Evolutionary conservation across 2,329 filamentous ascomycete species (phyloP), one percentile per base, ranked within the genome.

Genomic region (Diaporthe destruens): DNA sequence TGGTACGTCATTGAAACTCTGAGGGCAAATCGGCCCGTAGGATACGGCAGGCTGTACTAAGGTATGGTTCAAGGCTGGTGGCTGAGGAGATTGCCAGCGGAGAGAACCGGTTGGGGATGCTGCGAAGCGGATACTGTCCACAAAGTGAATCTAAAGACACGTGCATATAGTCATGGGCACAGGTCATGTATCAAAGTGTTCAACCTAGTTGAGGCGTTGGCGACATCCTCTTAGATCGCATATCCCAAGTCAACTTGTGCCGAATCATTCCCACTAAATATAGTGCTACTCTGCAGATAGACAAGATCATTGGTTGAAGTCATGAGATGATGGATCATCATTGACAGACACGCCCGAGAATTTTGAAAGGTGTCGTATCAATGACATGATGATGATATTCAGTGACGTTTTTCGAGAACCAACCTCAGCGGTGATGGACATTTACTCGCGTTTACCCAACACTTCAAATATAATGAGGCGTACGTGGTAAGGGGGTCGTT

Each of bases 1-100:
- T 44, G 61, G n/a, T 59, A 68, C 70, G 39, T 12, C 9, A 54
- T 63, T 23, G 59, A 67, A n/a, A n/a, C 53, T 42, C 32, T 72
- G 70, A 11, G 70, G 70, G 29, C 70, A 72, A 20, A 54, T 54
- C 3, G 70, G 47, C n/a, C 53, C 53, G 23, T 72, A 68, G 8
- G 39, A 23, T 8, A 65, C 57, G 7, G 70, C 70, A 18, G 32
- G n/a, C 25, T 53, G 53, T 16, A 39, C 57, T 9, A 16, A 44
- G 16, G 51, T 68, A 25, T 61, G 39, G 23, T 68, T 68, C 39
- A 54, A 2, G 8, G 53, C 42, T 11, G 70, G 70, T 42, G 4
- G 2, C 16, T 56, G 39, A 4, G 70, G 70, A 18, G 56, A 25
- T 36, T 68, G 53, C 70, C 70, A 72, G 29, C 70, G 55, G 8